These are phyloP conservation scores for Didymella lethalis DNA, from an alignment of 2,329 filamentous ascomycete species.

Conservation along the genomic window DNA sequence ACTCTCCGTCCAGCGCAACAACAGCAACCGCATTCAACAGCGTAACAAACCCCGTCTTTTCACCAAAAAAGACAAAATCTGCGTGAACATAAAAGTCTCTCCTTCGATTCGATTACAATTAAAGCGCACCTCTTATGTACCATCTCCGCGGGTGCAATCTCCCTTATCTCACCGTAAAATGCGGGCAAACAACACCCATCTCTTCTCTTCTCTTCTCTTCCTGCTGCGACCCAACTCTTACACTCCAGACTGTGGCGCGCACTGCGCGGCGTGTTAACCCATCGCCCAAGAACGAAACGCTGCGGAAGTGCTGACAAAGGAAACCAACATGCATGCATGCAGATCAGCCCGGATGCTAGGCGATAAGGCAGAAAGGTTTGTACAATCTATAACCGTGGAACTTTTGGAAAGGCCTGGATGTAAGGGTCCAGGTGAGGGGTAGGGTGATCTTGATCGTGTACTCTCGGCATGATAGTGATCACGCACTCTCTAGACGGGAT, in stretches of 20 bases:
- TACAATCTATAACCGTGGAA: conserved; percentile 18
- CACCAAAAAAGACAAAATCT: too few relatives aligned
- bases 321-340: conserved; percentile 15
- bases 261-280: conserved; percentile 5
- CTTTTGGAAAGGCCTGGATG: conserved; percentile 12
- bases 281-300: conserved; percentile 13
- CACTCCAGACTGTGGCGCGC: conserved; percentile 5
- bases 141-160: conserved; percentile 8
- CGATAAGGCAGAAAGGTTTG: conserved; percentile 6
- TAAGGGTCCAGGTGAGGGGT: background rate
- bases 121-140: conserved; percentile 18
- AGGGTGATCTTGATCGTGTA: background rate
- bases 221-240: background rate
- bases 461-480: background rate
- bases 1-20: too few relatives aligned
- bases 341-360: conserved; percentile 7
- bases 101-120: conserved; percentile 24
- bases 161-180: background rate
- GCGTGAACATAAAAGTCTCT: background rate
- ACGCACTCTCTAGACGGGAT: conserved; percentile 4
- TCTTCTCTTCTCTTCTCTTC: background rate
- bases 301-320: conserved; percentile 14
- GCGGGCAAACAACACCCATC: background rate
- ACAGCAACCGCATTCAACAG: too few relatives aligned
- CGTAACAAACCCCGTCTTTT: too few relatives aligned